Conservation (phyloP, 2,329 filamentous ascomycete species). For the Alternaria consortialis region DNA sequence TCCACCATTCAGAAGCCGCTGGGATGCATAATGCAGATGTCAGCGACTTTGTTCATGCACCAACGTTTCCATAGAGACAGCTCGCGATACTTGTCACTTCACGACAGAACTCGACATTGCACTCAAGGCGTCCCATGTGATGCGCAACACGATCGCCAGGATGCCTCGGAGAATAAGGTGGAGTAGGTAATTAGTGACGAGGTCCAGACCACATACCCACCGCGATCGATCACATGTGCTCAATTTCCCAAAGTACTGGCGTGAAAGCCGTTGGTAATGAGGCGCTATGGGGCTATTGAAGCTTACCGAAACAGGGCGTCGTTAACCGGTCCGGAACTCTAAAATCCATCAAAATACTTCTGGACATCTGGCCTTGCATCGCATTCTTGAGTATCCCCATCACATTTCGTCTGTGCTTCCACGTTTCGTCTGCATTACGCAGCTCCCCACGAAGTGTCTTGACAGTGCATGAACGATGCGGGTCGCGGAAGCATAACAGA, state of each 20-base stretch:
- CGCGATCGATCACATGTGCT: conserved; percentile 6
- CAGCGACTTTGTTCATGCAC: neutral
- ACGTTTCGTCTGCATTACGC: conserved; percentile 14
- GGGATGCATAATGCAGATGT: neutral
- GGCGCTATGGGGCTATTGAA: conserved; percentile 6
- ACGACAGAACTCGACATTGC: neutral
- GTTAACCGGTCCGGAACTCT: conserved; percentile 15
- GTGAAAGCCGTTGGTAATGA: neutral
- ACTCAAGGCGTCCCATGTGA: neutral
- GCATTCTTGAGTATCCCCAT: neutral
- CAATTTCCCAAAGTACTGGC: neutral
- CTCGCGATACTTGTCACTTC: neutral
- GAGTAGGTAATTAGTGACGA: conserved; percentile 10
- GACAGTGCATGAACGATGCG: neutral
- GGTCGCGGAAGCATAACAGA: neutral
- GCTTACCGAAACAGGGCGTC: neutral
- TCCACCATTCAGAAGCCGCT: conserved; percentile 1
- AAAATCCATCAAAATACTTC: conserved; percentile 2
- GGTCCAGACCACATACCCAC: conserved; percentile 11
- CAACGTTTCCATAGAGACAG: conserved; percentile 3
- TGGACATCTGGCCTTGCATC: neutral
- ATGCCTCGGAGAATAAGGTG: conserved; percentile 9
- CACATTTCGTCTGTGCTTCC: conserved; percentile 12
- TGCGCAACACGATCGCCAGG: conserved; percentile 10
- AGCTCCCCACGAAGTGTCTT: conserved; percentile 11